Evolutionary conservation across 768 basidiomycete genomes (phyloP), one percentile per base, ranked within the genome.

Genomic region (Calocera cornea): DNA sequence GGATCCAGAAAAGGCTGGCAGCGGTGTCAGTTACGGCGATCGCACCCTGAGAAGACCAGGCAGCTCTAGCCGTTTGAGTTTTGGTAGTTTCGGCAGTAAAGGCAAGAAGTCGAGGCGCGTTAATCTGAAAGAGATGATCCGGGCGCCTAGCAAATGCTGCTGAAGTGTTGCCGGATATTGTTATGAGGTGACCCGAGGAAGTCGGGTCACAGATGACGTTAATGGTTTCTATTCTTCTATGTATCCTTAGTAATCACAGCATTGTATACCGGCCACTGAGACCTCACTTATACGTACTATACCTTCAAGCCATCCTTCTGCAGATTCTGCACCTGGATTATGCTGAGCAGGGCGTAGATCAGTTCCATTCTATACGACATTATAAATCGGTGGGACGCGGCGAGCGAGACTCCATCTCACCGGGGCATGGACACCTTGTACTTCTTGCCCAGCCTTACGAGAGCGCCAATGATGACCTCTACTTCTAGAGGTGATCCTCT

Each of bases 21-120:
- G 91, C 69, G 97, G 97, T 24, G 93, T 99, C 50, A 92, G 90
- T 73, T 99, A 97, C 74, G 97, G 97, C 10, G 97, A 97, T 76
- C 83, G 97, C 68, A 90, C 93, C 27, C 80, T 98, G 34, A 83
- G 93, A 67, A 83, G 95, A 72, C 92, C 97, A 34, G 93, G 88
- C 69, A 92, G 90, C 75, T 89, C 89, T n/a, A 92, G 90, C 73
- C 85, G 90, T 67, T 79, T 94, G 72, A 92, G 90, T 74, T 90
- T 92, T 75, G 71, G 67, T 31, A 67, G 72, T 24, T 40, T 38
- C 60, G 34, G 34, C 64, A 41, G 64, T 19, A 38, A 38, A 64
- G 34, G 41, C 22, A 64, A 63, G 67, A 41, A n/a, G 36, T 41
- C 67, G 7, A 60, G 31, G 22, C 54, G 54, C 31, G 54, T 60